Base-by-base conservation (phyloP, 495 filamentous ascomycete genomes). In the Trichocladium antarcticum region DNA sequence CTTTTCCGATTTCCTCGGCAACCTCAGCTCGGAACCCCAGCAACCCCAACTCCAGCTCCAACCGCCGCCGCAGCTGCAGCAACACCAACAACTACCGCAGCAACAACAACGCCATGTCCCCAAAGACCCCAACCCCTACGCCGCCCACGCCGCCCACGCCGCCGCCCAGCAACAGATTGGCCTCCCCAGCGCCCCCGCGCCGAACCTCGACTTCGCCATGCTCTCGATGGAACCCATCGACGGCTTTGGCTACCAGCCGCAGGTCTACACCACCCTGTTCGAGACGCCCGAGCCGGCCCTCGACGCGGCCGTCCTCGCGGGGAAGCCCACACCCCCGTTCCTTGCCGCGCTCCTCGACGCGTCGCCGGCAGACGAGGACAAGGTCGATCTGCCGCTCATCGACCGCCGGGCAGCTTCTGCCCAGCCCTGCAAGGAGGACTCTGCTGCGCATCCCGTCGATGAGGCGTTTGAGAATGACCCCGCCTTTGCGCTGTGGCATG, bases 1-100 rank as follows among this genome's bases (percentile, higher is more conserved):
- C 2, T 95, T 96, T 69, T 82, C 80, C 10, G 74, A 74, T 50
- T 92, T 92, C 66, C 70, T 98, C 42, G 78, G 87, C 46, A 79
- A 86, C 20, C 71, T 92, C 48, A 79, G 74, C 63, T 57, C 68
- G 56, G 38, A 48, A 22, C 53, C 48, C 31, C 31, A 10, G 3
- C 5, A 77, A 74, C 51, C 70, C 4, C 24, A 27, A 27, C 24
- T 78, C 12, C 34, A 55, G 31, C 31, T 58, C 27, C 65, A 63
- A 49, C 51, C 57, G 24, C 68, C 61, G 40, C 58, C 58, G 27
- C 65, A 68, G 21, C 59, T 57, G 9, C 9, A 10, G 9, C 31
- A 32, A 38, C 55, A 58, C 17, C 72, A 72, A 49, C 63, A 57
- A 17, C 60, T 63, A 10, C 9, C 4, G 5, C 31, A 32, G 40